Base-by-base conservation (phyloP, 345 rosid genomes). In the Boechera divaricarpa region DNA sequence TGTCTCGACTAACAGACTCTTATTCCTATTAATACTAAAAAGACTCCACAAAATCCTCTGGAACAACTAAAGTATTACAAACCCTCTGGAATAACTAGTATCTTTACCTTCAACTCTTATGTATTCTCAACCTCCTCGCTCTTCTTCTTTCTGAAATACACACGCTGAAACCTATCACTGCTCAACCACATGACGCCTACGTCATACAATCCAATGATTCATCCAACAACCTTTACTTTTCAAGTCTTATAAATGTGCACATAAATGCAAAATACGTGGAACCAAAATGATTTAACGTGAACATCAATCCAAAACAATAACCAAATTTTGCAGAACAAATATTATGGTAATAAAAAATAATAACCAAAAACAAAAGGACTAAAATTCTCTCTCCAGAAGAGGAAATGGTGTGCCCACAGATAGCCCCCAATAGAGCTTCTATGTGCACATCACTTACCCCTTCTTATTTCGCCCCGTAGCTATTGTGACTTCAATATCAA, bases 391-490 rank as follows among this genome's bases (percentile, higher is more conserved):
- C 69, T 52, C 57, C 69, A 68, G 79, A 69, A 52, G 74, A 69
- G 55, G 63, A 52, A 68, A 68, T 61, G 56, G 13, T 60, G 74
- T 60, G 55, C 45, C 55, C 51, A 69, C 9, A 53, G 59, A 69
- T 29, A 44, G 2, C 58, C 18, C 53, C 52, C 48, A 44, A 33
- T 24, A 24, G 67, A 61, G 79, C 69, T 68, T 76, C 79, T 31
- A 60, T 21, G 79, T 31, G 39, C 47, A 60, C 63, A 68, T 60
- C 0, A 41, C 67, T 59, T 31, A 68, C 74, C 74, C 69, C 79
- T 61, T 76, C 74, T 76, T 76, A 76, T 76, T 76, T 59, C 26
- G 26, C 73, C 73, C 79, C 74, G 79, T 35, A 76, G 69, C 69
- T 67, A 76, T 51, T 29, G 74, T 76, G 18, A 58, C 62, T 60